phyloP scores from a whole-genome alignment of 2,329 filamentous ascomycete species.

The Aspergillus quadricinctus region DNA sequence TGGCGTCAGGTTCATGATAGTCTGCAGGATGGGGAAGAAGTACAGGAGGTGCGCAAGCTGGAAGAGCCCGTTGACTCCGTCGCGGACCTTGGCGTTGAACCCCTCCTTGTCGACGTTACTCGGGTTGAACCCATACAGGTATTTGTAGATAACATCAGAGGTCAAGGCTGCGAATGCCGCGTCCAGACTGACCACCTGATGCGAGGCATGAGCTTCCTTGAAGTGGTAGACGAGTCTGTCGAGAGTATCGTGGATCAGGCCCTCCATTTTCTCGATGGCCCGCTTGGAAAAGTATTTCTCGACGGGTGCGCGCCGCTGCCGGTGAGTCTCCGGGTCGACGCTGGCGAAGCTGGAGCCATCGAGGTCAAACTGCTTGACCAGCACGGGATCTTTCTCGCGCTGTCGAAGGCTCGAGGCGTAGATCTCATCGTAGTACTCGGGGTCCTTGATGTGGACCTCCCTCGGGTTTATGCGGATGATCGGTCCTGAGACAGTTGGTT shows the following conservation, averaged over 20 bases:
- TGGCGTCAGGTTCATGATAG: slow-evolving; percentile 14
- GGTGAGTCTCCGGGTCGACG: slow-evolving; percentile 16
- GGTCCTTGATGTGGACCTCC: slow-evolving; percentile 33
- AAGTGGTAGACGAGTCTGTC: slow-evolving; percentile 13
- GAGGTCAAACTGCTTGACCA: slow-evolving; percentile 12
- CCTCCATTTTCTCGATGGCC: slow-evolving; percentile 10
- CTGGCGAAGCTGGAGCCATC: slow-evolving; percentile 13
- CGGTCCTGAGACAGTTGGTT: slow-evolving; percentile 19
- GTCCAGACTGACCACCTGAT: slow-evolving; percentile 17
- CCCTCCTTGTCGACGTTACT: slow-evolving; percentile 29
- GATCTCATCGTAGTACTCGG: slow-evolving; percentile 30
- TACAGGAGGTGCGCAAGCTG: slow-evolving; percentile 11
- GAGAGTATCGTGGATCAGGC: slow-evolving; percentile 10
- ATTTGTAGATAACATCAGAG: slow-evolving; percentile 35
- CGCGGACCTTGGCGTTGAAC: slow-evolving; percentile 17
- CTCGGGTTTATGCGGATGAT: slow-evolving; percentile 32
- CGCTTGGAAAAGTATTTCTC: slow-evolving; percentile 22
- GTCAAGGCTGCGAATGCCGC: slow-evolving; percentile 25
- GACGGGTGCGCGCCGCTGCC: slow-evolving; percentile 15
- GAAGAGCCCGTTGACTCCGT: slow-evolving; percentile 18
- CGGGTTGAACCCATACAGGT: slow-evolving; percentile 30
- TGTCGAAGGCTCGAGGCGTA: slow-evolving; percentile 23
- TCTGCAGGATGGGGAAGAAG: slow-evolving; percentile 21
- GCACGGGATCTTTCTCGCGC: slow-evolving; percentile 24
- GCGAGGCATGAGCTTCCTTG: slow-evolving; percentile 3